Evolutionary conservation across 148 eudicot species (phyloP).

Genomic region (Amaranthus cruentus): DNA sequence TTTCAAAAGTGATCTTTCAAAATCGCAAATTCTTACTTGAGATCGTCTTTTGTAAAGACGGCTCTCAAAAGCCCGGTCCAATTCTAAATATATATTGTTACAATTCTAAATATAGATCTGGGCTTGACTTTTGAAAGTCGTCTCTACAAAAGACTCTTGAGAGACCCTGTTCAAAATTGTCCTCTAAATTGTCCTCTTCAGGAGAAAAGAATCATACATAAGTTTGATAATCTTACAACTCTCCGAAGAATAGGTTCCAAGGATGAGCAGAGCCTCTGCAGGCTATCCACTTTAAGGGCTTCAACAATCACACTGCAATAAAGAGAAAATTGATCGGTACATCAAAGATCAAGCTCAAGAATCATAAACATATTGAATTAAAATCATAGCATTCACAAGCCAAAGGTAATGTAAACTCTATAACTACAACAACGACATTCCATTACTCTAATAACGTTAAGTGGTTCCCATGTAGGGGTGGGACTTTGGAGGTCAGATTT

Average conservation of each 20-base stretch:
- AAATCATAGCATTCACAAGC: neutral
- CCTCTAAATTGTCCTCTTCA: neutral
- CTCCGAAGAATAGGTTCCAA: constrained; percentile 95
- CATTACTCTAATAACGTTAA: neutral
- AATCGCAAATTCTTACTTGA: no score
- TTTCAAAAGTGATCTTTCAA: neutral
- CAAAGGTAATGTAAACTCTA: neutral
- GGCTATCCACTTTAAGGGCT: constrained; percentile 94
- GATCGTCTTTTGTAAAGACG: no score
- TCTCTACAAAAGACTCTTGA: no score
- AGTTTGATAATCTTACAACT: constrained; percentile 73
- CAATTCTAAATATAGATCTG: no score
- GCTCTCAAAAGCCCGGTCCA: no score
- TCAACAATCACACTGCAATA: constrained; percentile 88
- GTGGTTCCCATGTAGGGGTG: no score
- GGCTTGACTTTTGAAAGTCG: no score
- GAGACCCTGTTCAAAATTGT: no score
- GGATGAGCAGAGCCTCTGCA: constrained; percentile 95
- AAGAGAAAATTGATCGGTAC: neutral
- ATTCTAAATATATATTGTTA: no score
- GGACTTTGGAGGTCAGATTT: no score
- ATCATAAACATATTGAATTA: neutral
- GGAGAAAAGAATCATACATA: constrained; percentile 28
- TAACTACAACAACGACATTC: neutral
- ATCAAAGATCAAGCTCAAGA: neutral